Base-by-base conservation (phyloP, 768 basidiomycete genomes). In the Kwoniella europaea region DNA sequence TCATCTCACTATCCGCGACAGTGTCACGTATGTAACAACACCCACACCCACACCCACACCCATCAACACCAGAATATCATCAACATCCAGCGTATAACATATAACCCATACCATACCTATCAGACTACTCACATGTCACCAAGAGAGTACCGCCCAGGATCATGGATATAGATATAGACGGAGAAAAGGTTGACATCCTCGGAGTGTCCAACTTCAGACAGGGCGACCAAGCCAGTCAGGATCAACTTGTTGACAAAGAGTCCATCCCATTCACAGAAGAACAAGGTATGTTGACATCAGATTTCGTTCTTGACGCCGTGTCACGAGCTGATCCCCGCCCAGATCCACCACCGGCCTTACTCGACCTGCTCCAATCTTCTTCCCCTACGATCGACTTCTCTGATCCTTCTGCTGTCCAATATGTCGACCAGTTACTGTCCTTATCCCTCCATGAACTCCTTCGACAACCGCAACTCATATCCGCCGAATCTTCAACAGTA, bases 401-500 rank as follows among this genome's bases (percentile, higher is more conserved):
- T 10, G 43, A 70, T 3, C 67, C 72, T 22, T 65, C 76, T 2
- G 72, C 79, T 10, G 56, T 71, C 1, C 65, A 74, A 41, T 96
- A 94, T 80, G 86, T 94, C 52, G 83, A 86, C 29, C 87, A 88
- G 46, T 85, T 95, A 56, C 88, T 90, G 5, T 87, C 88, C 10
- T 87, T 91, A 54, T 85, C 90, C 0, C 87, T 98, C 27, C 82
- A 87, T 29, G 87, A 89, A 43, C 87, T 98, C n/a, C 84, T 90
- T 20, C 83, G 88, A 0, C 90, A 94, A 78, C 95, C 95, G 0
- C 85, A 88, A 2, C 80, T 87, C 50, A 90, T 98, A 64, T 89
- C 91, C 61, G 91, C 92, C 1, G 93, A 95, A 68, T 88, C 92
- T 0, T 90, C 92, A 61, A 91, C 93, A 70, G 88, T 97, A 64